A percentile compares a stretch with the other conserved stretches of the same genome.
Evolutionary conservation across 495 filamentous ascomycete species (phyloP).

Genomic region (Penicillium waksmanii): DNA sequence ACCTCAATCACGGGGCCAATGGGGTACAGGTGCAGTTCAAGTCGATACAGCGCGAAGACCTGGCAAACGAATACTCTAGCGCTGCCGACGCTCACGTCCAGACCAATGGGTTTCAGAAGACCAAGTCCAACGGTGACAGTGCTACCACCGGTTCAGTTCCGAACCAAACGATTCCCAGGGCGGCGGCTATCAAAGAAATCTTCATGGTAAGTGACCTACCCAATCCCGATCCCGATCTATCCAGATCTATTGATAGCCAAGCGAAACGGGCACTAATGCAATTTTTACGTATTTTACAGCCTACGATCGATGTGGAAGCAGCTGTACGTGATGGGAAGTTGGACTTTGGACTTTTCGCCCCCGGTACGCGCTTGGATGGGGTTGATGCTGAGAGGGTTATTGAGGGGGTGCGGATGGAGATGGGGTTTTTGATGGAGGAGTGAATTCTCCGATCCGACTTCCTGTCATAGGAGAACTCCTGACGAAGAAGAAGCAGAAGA

Average conservation of each 20-base stretch:
- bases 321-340: slow-evolving; percentile 33
- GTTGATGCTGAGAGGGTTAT: slow-evolving; percentile 27
- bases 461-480: no score
- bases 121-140: slow-evolving; percentile 23
- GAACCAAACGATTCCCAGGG: neutral
- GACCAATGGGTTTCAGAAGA: slow-evolving; percentile 3
- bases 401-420: slow-evolving; percentile 25
- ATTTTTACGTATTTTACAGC: slow-evolving; percentile 29
- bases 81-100: neutral
- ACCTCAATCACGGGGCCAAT: slow-evolving; percentile 4
- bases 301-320: slow-evolving; percentile 42
- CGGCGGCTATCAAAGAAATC: slow-evolving; percentile 20
- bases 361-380: slow-evolving; percentile 24
- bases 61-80: slow-evolving; percentile 3
- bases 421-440: slow-evolving; percentile 16
- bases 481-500: no score
- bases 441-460: neutral
- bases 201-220: slow-evolving; percentile 27
- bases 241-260: neutral
- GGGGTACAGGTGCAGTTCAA: slow-evolving; percentile 13
- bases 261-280: slow-evolving; percentile 20
- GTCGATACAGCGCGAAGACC: slow-evolving; percentile 16
- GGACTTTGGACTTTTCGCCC: slow-evolving; percentile 41
- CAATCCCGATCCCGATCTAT: slow-evolving; percentile 8
- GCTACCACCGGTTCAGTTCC: slow-evolving; percentile 12